Conservation (phyloP, 257 asterid species). For the Osmanthus fragrans region DNA sequence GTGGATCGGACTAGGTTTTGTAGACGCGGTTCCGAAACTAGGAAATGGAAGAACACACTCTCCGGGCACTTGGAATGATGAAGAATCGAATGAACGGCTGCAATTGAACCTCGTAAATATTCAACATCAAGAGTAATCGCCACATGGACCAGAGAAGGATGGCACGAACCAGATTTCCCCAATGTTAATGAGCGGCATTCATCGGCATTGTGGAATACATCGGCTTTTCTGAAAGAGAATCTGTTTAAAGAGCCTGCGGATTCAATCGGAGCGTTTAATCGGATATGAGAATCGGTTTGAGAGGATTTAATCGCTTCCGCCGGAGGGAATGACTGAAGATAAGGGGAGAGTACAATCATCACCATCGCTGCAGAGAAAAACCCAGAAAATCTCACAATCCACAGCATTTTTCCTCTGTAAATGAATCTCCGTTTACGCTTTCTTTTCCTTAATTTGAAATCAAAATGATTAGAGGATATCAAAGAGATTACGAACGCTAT, state of each 20-base stretch:
- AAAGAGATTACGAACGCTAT: slow-evolving; percentile 49
- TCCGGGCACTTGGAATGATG: slow-evolving; percentile 21
- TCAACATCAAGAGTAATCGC: slow-evolving; percentile 22
- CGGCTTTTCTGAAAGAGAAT: slow-evolving; percentile 14
- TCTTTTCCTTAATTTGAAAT: slow-evolving; percentile 37
- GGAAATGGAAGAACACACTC: slow-evolving; percentile 22
- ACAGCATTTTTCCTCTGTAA: slow-evolving; percentile 20
- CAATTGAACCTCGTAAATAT: slow-evolving; percentile 24
- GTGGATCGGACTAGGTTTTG: slow-evolving; percentile 21
- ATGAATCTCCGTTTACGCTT: slow-evolving; percentile 25
- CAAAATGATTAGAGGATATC: slow-evolving; percentile 21
- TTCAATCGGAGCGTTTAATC: background rate
- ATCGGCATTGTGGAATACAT: slow-evolving; percentile 15
- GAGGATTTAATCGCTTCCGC: slow-evolving; percentile 20
- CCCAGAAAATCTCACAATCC: slow-evolving; percentile 16
- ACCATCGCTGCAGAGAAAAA: slow-evolving; percentile 12
- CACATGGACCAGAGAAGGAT: slow-evolving; percentile 23
- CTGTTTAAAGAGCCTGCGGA: background rate
- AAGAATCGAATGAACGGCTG: slow-evolving; percentile 29
- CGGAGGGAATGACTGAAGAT: slow-evolving; percentile 14
- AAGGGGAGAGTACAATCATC: slow-evolving; percentile 2
- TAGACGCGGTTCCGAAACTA: slow-evolving; percentile 20
- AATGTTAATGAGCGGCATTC: slow-evolving; percentile 15
- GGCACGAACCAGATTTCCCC: slow-evolving; percentile 5
- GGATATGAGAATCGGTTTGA: background rate